Evolutionary conservation across 2,329 filamentous ascomycete genomes (phyloP), one percentile per base, ranked within the genome.

Genomic region (Corniculantispora saksenae): DNA sequence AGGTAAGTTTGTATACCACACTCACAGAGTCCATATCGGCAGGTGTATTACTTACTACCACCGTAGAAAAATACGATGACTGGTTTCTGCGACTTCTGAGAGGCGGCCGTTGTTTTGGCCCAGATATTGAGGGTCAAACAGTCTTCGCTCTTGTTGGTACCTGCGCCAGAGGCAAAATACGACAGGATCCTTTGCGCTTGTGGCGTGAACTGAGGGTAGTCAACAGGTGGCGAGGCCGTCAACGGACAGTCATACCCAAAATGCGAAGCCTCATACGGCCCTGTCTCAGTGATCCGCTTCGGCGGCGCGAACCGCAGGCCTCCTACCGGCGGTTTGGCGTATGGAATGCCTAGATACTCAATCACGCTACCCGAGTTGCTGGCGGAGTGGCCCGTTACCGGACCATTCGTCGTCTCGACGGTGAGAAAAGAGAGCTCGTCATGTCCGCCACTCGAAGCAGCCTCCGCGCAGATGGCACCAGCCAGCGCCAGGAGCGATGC

Each of bases 21-120:
- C 5, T 21, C 10, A 8, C 50, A n/a, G n/a, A 3, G 19, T 35
- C n/a, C 29, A 5, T 4, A n/a, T 23, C 3, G 12, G 1, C 5
- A 15, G 2, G 5, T 32, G 15, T 7, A 10, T 19, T 23, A 56
- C 67, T 66, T 65, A 69, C 67, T 58, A 19, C 79, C 78, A n/a
- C 79, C 79, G 57, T 78, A 74, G 25, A 80, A 74, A 71, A 75
- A 80, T 17, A 80, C 70, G 61, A 81, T 63, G 19, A 80, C 78
- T 1, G 79, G 75, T 63, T 78, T 79, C 64, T 72, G 71, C 63
- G 80, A 78, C 61, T 80, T 77, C 59, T 72, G 71, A 25, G 65
- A 59, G 3, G 72, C 72, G 8, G 72, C 70, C 2, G 69, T 70
- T 48, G 75, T 70, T n/a, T 74, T 75, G 27, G 76, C 74, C 78